A percentile compares a stretch with the other conserved stretches of the same genome.
Conservation (phyloP, 768 basidiomycete genomes). For the Naganishia antarctica region DNA sequence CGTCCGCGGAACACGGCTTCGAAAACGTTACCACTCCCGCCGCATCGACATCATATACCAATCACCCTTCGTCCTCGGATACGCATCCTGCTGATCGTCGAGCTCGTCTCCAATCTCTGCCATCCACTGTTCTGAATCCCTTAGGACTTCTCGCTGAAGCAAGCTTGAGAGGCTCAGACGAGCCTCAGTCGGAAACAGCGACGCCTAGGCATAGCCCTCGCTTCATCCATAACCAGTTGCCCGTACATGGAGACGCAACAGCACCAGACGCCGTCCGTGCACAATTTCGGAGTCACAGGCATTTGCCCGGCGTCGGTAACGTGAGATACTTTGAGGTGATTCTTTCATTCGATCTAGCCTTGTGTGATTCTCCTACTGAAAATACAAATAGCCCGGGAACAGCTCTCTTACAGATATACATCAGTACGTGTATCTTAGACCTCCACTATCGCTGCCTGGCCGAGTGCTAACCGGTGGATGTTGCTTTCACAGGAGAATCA, state of each 20-base stretch:
- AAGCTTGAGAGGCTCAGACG: conserved; percentile 49
- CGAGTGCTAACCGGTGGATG: no score
- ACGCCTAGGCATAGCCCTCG: background rate
- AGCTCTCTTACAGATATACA: conserved; percentile 10
- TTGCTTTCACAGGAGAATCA: conserved; percentile 56
- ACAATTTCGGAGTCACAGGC: conserved; percentile 47
- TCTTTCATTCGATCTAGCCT: conserved; percentile 94
- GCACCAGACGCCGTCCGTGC: background rate
- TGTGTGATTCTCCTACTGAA: no score
- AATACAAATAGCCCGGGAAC: conserved; percentile 4
- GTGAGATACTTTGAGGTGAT: conserved; percentile 75
- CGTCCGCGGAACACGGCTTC: background rate
- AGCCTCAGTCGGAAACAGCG: conserved; percentile 36
- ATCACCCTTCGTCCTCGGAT: conserved; percentile 8
- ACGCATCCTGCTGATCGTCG: conserved; percentile 4
- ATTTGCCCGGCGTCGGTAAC: conserved; percentile 15
- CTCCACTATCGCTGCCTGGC: no score
- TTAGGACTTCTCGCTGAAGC: conserved; percentile 88
- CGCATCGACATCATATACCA: conserved; percentile 3
- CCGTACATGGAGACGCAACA: background rate
- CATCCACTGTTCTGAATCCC: conserved; percentile 87
- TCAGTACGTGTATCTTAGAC: background rate
- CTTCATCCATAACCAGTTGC: background rate
- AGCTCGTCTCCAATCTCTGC: conserved; percentile 77
- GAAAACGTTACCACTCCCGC: conserved; percentile 12